Evolutionary conservation across 306 rosid genomes (phyloP).

Genomic region (Carpinus viminea): DNA sequence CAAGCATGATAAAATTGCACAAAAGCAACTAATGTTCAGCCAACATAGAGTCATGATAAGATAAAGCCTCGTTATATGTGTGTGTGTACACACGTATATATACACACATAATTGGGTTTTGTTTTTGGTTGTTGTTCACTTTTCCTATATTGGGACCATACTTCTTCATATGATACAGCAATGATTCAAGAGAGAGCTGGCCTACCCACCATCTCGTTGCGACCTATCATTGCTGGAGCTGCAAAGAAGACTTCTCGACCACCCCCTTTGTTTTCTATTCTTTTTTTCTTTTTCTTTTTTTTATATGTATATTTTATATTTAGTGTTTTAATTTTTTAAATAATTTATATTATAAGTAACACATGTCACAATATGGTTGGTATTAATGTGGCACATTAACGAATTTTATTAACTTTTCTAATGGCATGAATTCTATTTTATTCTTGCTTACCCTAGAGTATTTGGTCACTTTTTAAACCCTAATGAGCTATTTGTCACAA

Average conservation of each 20-base stretch:
- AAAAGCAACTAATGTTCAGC: background rate
- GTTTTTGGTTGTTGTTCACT: background rate
- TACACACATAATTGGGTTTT: background rate
- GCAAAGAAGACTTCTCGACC: constrained; percentile 77
- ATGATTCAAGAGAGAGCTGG: constrained; percentile 92
- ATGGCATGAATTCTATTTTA: too few relatives aligned
- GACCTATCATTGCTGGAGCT: constrained; percentile 82
- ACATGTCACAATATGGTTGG: too few relatives aligned
- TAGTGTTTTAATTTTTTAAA: too few relatives aligned
- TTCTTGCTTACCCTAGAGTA: too few relatives aligned
- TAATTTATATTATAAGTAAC: too few relatives aligned
- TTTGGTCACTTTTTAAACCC: too few relatives aligned
- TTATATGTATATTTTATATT: too few relatives aligned
- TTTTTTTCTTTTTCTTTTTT: too few relatives aligned
- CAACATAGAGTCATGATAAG: background rate
- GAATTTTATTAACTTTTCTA: too few relatives aligned
- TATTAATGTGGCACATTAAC: too few relatives aligned
- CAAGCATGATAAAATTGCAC: background rate
- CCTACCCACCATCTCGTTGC: constrained; percentile 75
- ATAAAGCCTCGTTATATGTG: background rate
- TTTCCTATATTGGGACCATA: constrained; percentile 1
- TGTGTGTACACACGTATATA: background rate
- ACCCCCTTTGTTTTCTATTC: constrained; percentile 38
- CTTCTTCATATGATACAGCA: constrained; percentile 49
- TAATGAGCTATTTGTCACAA: too few relatives aligned